Evolutionary conservation across 495 filamentous ascomycete genomes (phyloP).

Genomic region (Penicillium samsonianum): DNA sequence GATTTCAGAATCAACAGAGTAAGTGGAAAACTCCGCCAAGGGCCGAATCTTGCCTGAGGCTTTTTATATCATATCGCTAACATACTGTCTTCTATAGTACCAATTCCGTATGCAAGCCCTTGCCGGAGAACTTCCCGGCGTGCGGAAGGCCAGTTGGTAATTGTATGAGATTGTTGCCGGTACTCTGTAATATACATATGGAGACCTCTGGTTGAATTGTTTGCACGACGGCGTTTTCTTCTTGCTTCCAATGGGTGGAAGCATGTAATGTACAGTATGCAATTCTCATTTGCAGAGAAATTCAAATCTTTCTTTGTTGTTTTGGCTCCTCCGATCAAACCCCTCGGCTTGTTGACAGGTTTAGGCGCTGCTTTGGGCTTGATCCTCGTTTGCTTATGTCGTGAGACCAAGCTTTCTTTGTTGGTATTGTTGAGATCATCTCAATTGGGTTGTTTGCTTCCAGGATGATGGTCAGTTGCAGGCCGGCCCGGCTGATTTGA

Average conservation of each 20-base stretch:
- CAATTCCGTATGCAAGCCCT: constrained; percentile 90
- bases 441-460: constrained; percentile 1
- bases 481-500: neutral
- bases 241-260: constrained; percentile 27
- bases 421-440: neutral
- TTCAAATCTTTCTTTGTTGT: neutral
- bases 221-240: constrained; percentile 37
- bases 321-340: neutral
- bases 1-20: constrained; percentile 92
- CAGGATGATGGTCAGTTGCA: neutral
- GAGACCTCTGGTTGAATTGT: constrained; percentile 24
- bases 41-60: neutral
- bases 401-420: neutral
- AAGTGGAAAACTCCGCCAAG: constrained; percentile 37
- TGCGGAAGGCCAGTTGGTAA: constrained; percentile 95
- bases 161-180: constrained; percentile 3
- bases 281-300: constrained; percentile 11
- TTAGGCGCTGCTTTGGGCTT: neutral
- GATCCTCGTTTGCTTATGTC: neutral
- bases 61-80: constrained; percentile 26
- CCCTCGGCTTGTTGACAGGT: neutral
- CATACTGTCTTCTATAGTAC: constrained; percentile 56
- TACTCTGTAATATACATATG: constrained; percentile 14
- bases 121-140: constrained; percentile 85
- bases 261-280: constrained; percentile 46